These are phyloP conservation scores for Harrya chromipes DNA, from an alignment of 768 basidiomycete species.

Conservation along the genomic window DNA sequence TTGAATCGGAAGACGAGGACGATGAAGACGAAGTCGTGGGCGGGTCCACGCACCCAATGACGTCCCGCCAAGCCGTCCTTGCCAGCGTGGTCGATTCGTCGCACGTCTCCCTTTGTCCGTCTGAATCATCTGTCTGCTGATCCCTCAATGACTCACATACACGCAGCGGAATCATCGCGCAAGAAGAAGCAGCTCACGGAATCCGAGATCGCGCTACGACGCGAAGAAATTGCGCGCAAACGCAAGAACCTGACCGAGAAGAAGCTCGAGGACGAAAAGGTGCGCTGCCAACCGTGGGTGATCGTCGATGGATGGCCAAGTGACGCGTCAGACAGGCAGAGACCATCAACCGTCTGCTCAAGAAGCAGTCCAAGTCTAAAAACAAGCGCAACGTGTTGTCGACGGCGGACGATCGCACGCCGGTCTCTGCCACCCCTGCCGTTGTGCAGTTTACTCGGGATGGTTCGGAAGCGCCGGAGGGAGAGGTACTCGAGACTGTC, in stretches of 20 bases:
- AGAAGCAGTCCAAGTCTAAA: constrained; percentile 74
- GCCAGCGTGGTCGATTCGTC: constrained; percentile 66
- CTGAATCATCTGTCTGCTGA: neutral
- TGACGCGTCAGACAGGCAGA: constrained; percentile 52
- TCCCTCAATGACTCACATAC: neutral
- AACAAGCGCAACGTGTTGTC: constrained; percentile 53
- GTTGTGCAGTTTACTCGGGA: constrained; percentile 26
- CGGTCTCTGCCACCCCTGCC: constrained; percentile 29
- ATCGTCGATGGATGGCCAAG: neutral
- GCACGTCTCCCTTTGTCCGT: constrained; percentile 61
- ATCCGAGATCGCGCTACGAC: constrained; percentile 65
- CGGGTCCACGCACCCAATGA: constrained; percentile 40
- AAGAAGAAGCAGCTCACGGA: constrained; percentile 71
- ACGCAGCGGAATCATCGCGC: constrained; percentile 15
- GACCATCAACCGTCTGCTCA: constrained; percentile 85
- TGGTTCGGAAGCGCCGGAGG: constrained; percentile 35
- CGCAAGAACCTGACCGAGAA: constrained; percentile 78
- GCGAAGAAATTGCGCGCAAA: constrained; percentile 81
- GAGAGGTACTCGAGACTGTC: constrained; percentile 40
- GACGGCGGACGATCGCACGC: constrained; percentile 46
- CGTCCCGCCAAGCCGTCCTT: constrained; percentile 65
- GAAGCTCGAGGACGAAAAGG: constrained; percentile 85
- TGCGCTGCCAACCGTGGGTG: constrained; percentile 18
- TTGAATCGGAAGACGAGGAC: constrained; percentile 41
- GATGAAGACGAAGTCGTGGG: constrained; percentile 41